Evolutionary conservation across 331 rosid genomes (phyloP).

Genomic region (Pyracantha coccinea): DNA sequence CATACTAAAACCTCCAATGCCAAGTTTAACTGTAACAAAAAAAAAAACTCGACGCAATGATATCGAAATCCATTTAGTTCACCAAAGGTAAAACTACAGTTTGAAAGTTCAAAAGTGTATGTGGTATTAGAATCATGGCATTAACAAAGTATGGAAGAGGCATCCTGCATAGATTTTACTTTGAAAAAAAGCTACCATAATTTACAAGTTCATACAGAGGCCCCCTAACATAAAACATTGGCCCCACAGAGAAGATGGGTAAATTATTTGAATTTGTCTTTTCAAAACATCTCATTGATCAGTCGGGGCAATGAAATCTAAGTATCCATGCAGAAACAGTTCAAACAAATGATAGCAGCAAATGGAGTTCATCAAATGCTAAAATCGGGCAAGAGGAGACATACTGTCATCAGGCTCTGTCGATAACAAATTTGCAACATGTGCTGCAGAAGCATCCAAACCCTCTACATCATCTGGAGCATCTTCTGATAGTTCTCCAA

Average conservation of each 20-base stretch:
- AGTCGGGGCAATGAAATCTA: not conserved
- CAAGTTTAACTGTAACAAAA: slow-evolving; percentile 72
- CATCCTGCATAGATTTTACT: not conserved
- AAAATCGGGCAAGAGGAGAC: slow-evolving; percentile 31
- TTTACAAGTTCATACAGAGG: not conserved
- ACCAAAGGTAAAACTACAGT: no score
- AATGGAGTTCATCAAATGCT: not conserved
- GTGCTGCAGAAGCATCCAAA: slow-evolving; percentile 90
- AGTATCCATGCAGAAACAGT: not conserved
- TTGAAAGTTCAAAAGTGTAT: not conserved
- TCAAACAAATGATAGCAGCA: not conserved
- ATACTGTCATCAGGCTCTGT: slow-evolving; percentile 88
- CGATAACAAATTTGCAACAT: slow-evolving; percentile 86
- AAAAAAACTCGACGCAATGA: not conserved
- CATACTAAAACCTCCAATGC: slow-evolving; percentile 99
- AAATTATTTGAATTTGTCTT: no score
- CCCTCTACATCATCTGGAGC: slow-evolving; percentile 91
- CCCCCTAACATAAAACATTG: no score
- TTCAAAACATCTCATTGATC: not conserved
- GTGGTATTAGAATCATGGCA: not conserved
- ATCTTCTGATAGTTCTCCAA: slow-evolving; percentile 78
- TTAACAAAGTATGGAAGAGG: not conserved
- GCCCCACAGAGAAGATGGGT: no score
- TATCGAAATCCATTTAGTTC: no score
- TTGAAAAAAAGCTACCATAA: not conserved